Percentiles rank a stretch among this genome's conserved stretches.
Conservation (phyloP, 108 stramenopile genomes). For the Chaetoceros tenuissimus region DNA sequence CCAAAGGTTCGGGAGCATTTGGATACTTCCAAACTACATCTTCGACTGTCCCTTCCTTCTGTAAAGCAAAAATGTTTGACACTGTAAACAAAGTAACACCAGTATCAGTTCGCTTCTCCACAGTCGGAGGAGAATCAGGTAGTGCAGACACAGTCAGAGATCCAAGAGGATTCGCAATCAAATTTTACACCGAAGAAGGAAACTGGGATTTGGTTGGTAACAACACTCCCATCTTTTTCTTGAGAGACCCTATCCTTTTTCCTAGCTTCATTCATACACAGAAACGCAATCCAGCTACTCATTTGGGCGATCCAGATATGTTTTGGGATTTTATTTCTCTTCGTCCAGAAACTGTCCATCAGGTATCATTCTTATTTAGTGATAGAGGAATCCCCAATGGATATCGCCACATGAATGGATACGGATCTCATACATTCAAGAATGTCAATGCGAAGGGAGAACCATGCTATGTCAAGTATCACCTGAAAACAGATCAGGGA, state of each 20-base stretch:
- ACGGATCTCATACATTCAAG: conserved; percentile 67
- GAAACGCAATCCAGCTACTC: conserved; percentile 57
- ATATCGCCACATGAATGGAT: conserved; percentile 55
- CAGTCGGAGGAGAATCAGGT: conserved; percentile 54
- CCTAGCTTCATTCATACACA: conserved; percentile 70
- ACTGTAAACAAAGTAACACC: conserved; percentile 42
- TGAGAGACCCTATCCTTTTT: conserved; percentile 61
- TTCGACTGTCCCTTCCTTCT: conserved; percentile 7
- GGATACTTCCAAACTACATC: conserved; percentile 55
- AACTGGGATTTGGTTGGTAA: conserved; percentile 69
- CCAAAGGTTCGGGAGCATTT: conserved; percentile 59
- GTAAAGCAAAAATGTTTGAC: conserved; percentile 47
- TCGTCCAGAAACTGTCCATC: conserved; percentile 49
- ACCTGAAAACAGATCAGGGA: conserved; percentile 72
- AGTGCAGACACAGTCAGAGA: conserved; percentile 58
- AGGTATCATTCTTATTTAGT: conserved; percentile 46
- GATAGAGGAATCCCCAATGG: conserved; percentile 55
- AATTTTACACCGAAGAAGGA: conserved; percentile 66
- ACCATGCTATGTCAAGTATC: conserved; percentile 59
- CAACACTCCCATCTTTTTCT: conserved; percentile 72
- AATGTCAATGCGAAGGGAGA: conserved; percentile 43
- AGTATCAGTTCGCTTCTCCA: conserved; percentile 52
- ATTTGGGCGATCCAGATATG: conserved; percentile 47
- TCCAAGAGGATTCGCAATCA: conserved; percentile 57
- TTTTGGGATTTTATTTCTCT: conserved; percentile 71